These are phyloP conservation scores for Pharus latifolius DNA, from an alignment of 176 grass and related monocot genomes.

Conservation along the genomic window DNA sequence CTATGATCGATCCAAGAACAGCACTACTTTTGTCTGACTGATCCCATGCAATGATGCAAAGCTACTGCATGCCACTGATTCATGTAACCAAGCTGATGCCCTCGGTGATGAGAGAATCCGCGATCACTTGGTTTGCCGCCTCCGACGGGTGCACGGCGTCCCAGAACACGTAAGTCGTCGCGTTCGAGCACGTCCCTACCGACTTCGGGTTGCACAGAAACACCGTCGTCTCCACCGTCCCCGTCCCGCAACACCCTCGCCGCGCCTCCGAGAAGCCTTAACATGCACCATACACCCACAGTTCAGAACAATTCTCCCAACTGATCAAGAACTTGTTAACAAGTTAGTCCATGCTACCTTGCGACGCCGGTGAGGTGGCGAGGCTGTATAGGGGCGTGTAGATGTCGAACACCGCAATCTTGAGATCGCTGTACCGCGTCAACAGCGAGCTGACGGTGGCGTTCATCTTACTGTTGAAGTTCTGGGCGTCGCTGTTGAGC, in stretches of 20 bases:
- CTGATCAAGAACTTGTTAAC: too few relatives aligned
- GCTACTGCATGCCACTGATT: background rate
- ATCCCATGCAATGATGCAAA: background rate
- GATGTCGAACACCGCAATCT: constrained; percentile 86
- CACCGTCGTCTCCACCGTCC: constrained; percentile 72
- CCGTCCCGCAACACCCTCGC: constrained; percentile 66
- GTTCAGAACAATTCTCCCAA: background rate
- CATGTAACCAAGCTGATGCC: constrained; percentile 57
- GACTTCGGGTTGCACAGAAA: constrained; percentile 83
- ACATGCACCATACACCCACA: background rate
- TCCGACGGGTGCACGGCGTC: constrained; percentile 85
- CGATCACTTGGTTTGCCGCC: constrained; percentile 71
- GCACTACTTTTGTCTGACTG: background rate
- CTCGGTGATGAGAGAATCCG: constrained; percentile 46
- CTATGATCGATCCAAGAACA: background rate
- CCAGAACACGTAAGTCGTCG: constrained; percentile 88
- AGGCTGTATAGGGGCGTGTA: constrained; percentile 67
- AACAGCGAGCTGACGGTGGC: constrained; percentile 32
- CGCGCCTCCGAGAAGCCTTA: constrained; percentile 74
- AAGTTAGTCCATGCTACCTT: constrained; percentile 13
- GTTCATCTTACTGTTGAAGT: constrained; percentile 68
- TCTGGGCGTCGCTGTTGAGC: constrained; percentile 54
- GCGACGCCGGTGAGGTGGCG: constrained; percentile 22
- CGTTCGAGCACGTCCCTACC: constrained; percentile 73
- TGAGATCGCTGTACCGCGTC: constrained; percentile 45